Base-by-base conservation (phyloP, 2,329 filamentous ascomycete species). In the Cadophora malorum region DNA sequence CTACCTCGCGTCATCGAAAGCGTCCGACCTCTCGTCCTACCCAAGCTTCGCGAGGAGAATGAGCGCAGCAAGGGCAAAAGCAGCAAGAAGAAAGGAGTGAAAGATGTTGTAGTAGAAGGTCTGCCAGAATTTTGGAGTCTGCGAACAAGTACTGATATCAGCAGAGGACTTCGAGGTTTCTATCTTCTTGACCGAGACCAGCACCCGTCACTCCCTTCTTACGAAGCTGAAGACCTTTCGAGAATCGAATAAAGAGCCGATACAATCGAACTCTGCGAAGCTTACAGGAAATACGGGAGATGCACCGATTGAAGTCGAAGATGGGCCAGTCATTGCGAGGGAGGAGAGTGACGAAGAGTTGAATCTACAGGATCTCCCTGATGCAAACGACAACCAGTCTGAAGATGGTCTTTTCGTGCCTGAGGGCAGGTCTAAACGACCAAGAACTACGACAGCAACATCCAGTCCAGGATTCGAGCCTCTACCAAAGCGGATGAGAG, bases 121-220 rank as follows among this genome's bases (percentile, higher is more conserved):
- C 66, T 52, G 45, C 19, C 23, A 23, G 21, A 10, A 28, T 19
- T 49, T 14, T 41, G 7, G 8, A 63, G 14, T 38, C 16, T 60
- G 45, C 45, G 28, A 63, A 63, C n/a, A 31, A 41, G 58, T 59
- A 62, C 71, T 77, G 63, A 74, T 63, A 21, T 35, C 19, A 38
- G 63, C 68, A 96, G 95, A 97, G 79, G 95, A 97, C 73, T 99
- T 97, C 77, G 94, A 98, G 77, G 93, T 97, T 16, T 92, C 94
- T 47, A 91, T 99, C 72, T 98, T 97, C 80, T 83, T 99, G 72
- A 96, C 92, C 56, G 93, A 97, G 79, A 91, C 91, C 8, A 90
- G 88, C 63, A 94, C 91, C 3, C 88, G 94, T 16, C 96, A 98
- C 81, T 92, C 93, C 41, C 83, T 99, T 47, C 85, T 98, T 67